These are phyloP conservation scores for Musa itinerans DNA, from an alignment of 176 grass and related monocot genomes.

Conservation along the genomic window DNA sequence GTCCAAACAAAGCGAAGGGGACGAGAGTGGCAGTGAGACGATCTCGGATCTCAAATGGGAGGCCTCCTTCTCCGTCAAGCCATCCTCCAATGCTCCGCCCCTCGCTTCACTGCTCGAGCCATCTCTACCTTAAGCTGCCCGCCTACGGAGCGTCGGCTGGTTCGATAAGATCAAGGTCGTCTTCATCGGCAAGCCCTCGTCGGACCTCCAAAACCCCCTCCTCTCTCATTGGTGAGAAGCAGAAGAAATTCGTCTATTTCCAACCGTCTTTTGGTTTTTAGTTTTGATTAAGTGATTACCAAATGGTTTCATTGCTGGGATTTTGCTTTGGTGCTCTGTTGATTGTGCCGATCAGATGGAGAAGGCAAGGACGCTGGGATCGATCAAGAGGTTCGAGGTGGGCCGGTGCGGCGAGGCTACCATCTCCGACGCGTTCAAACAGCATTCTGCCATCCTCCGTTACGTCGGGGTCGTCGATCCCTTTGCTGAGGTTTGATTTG, in stretches of 20 bases:
- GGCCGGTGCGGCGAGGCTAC: constrained; percentile 9
- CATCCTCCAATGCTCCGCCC: neutral
- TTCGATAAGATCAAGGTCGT: constrained; percentile 88
- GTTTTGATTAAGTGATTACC: too few species aligned
- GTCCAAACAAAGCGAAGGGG: too few species aligned
- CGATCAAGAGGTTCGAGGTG: constrained; percentile 1
- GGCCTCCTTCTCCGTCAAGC: too few species aligned
- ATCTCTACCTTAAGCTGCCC: constrained; percentile 61
- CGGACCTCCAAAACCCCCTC: constrained; percentile 31
- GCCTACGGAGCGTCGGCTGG: constrained; percentile 61
- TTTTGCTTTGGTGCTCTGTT: constrained; percentile 10
- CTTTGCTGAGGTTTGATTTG: neutral
- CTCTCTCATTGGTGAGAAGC: constrained; percentile 48
- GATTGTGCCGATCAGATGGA: constrained; percentile 86
- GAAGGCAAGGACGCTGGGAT: constrained; percentile 59
- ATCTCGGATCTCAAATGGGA: too few species aligned
- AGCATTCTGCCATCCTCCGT: constrained; percentile 1
- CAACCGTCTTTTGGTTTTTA: neutral
- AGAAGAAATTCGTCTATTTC: too few species aligned
- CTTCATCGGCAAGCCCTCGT: constrained; percentile 50
- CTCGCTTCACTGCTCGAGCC: constrained; percentile 29
- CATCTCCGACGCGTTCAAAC: constrained; percentile 4
- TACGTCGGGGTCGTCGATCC: constrained; percentile 9
- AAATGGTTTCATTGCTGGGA: neutral
- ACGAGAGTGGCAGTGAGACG: too few species aligned